Percentiles rank a stretch among this genome's conserved stretches.
Conservation (phyloP, 768 basidiomycete species). For the Chalciporus piperatus region DNA sequence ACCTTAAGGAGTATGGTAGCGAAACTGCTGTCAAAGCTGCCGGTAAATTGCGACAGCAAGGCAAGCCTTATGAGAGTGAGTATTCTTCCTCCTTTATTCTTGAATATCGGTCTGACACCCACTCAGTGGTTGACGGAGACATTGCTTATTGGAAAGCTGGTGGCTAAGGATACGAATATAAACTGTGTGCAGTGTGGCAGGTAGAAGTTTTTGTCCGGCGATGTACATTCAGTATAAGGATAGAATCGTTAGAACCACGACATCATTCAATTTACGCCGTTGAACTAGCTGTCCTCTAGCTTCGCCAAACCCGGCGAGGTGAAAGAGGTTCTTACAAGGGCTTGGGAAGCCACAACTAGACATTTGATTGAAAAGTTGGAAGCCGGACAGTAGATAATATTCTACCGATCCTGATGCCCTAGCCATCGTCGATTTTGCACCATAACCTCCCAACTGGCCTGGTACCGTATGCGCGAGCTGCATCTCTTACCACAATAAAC, state of each 20-base stretch:
- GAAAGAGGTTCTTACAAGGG: no score
- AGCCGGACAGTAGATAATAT: no score
- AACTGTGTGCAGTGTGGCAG: conserved; percentile 9
- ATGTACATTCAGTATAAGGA: not conserved
- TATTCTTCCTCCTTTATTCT: conserved; percentile 8
- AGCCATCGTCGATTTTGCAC: no score
- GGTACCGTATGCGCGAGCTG: not conserved
- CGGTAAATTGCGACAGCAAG: conserved; percentile 93
- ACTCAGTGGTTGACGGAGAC: conserved; percentile 78
- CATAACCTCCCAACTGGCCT: not conserved
- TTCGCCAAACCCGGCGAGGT: no score
- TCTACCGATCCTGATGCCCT: no score
- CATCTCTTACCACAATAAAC: not conserved
- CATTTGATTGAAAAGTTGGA: no score
- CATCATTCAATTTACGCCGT: not conserved
- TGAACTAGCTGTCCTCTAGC: not conserved
- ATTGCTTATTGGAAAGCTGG: conserved; percentile 93
- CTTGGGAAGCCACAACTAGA: no score
- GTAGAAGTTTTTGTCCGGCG: conserved; percentile 12
- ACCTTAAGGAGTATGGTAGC: conserved; percentile 87
- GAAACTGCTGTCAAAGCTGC: conserved; percentile 92
- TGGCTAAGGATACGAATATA: conserved; percentile 29
- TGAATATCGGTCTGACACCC: conserved; percentile 5
- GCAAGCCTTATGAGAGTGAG: conserved; percentile 94
- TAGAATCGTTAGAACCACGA: not conserved